Conservation (phyloP, 1,284 basidiomycete species). For the Phylloboletellus chloephorus region DNA sequence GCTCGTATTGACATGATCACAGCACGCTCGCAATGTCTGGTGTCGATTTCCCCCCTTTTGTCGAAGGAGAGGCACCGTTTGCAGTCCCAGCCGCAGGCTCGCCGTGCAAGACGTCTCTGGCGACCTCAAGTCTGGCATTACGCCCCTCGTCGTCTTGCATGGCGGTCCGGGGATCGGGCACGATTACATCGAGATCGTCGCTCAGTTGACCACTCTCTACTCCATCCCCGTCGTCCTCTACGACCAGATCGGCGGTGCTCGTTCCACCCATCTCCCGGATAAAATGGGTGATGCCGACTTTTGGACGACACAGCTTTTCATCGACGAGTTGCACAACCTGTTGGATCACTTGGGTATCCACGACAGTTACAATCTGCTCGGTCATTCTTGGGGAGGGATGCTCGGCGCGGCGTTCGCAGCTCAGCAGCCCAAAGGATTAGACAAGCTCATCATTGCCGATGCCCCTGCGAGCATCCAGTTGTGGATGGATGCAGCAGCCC, state of each 20-base stretch:
- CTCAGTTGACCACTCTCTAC: conserved; percentile 9
- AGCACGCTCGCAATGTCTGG: too few relatives aligned
- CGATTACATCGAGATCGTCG: conserved; percentile 20
- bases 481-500: conserved; percentile 20
- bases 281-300: conserved; percentile 21
- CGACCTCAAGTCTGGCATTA: conserved; percentile 20
- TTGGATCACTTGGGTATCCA: conserved; percentile 16
- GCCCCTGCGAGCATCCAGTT: conserved; percentile 17
- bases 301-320: conserved; percentile 27
- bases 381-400: conserved; percentile 32
- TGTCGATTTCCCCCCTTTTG: too few relatives aligned
- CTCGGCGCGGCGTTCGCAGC: conserved; percentile 18
- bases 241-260: conserved; percentile 28
- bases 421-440: conserved; percentile 20
- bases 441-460: conserved; percentile 27
- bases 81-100: too few relatives aligned
- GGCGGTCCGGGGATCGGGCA: conserved; percentile 33
- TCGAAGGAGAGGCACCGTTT: too few relatives aligned
- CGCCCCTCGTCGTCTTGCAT: conserved; percentile 35
- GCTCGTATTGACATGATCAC: too few relatives aligned
- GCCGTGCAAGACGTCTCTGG: too few relatives aligned
- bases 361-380: conserved; percentile 20
- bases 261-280: conserved; percentile 22
- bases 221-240: conserved; percentile 29
- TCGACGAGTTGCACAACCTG: conserved; percentile 27